Percentiles rank a stretch among this genome's conserved stretches.
phyloP scores from a whole-genome alignment of 225 moss, liverwort and hornwort species.

The Pleurozium schreberi region DNA sequence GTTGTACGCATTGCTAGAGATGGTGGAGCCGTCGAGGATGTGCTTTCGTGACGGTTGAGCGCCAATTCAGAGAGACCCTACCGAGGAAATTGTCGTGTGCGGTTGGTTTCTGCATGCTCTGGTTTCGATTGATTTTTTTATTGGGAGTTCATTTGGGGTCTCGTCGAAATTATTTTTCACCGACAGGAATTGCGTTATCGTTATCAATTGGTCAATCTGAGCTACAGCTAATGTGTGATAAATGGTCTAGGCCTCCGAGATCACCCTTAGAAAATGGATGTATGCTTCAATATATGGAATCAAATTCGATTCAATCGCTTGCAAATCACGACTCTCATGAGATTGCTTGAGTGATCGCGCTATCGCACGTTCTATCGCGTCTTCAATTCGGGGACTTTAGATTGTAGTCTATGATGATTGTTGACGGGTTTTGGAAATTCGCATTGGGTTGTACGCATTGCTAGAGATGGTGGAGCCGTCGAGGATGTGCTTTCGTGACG shows the following conservation, averaged over 20 bases:
- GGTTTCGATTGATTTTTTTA: background rate
- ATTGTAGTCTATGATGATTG: background rate
- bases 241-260: background rate
- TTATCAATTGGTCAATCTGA: background rate
- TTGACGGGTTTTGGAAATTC: background rate
- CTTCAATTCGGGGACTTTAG: background rate
- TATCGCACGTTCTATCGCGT: background rate
- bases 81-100: background rate
- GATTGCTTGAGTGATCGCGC: background rate
- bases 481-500: background rate
- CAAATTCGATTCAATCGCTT: no score
- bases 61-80: background rate
- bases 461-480: background rate
- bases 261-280: no score
- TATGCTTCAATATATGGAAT: no score
- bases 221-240: background rate
- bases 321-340: background rate
- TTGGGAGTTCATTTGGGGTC: background rate
- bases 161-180: background rate
- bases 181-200: background rate
- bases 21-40: background rate
- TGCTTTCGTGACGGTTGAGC: background rate
- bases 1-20: background rate
- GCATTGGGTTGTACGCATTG: background rate
- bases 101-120: background rate